Evolutionary conservation across 2,329 filamentous ascomycete genomes (phyloP), one percentile per base, ranked within the genome.

Genomic region (Alternaria ethzedia): DNA sequence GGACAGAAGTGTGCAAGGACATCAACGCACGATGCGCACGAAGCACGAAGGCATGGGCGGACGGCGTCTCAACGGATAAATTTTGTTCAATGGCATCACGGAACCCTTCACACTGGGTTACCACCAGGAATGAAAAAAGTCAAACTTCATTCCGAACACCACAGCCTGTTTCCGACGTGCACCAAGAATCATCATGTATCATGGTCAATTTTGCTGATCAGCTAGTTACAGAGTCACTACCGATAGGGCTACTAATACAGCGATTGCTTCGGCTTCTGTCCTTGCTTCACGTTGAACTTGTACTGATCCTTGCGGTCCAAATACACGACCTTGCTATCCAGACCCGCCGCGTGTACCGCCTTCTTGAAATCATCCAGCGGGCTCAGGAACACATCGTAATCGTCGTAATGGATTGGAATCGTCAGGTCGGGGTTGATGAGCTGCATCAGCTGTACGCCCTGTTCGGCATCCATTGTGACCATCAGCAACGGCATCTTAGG

Each of bases 391-490:
- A 88, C 86, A 66, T 87, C 84, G 68, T 91, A 91, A 45, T 79
- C 72, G 65, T 75, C 69, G 28, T 74, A 74, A 54, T 73, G 66
- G 5, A 76, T 70, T 4, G 88, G 88, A 47, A 91, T 86, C 6
- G 87, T 90, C 54, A 90, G 59, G 23, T 89, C 86, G 17, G 88
- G 87, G 28, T 87, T 79, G 30, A 91, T 84, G 61, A 90, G 68
- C 68, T 82, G 79, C 74, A 91, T 85, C 65, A 91, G 74, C 77
- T 89, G 79, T 26, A 91, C 68, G 0, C 88, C 88, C 75, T 90
- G 86, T 71, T 84, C 82, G 21, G 85, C 88, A 74, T 91, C 88
- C 88, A 91, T 91, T 0, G 88, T 91, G 3, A 90, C 86, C 88
- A 90, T 90, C 23, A 90, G 62, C 63, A 90, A 76, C 47, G 87